A percentile compares a stretch with the other conserved stretches of the same genome.
Conservation (phyloP, 108 stramenopile species). For the Cyclotella distinguenda region DNA sequence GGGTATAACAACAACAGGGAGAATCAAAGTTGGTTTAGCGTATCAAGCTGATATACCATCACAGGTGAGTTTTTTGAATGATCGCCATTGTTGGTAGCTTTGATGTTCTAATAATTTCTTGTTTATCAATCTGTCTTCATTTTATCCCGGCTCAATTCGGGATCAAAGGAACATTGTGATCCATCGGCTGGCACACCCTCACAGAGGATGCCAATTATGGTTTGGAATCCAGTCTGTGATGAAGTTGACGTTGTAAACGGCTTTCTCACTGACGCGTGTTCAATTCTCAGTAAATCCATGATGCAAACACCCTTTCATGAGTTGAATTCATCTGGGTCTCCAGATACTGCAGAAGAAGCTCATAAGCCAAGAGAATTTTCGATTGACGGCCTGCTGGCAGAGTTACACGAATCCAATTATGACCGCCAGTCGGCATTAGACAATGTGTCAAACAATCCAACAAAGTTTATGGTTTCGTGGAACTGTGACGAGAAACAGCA, state of each 20-base stretch:
- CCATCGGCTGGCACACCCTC: slow-evolving; percentile 25
- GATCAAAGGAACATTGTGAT: slow-evolving; percentile 17
- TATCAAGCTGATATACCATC: slow-evolving; percentile 66
- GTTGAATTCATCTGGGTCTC: slow-evolving; percentile 37
- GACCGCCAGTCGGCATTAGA: slow-evolving; percentile 49
- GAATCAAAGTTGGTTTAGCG: slow-evolving; percentile 68
- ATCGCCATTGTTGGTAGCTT: neutral
- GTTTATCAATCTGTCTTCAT: neutral
- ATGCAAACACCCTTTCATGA: slow-evolving; percentile 32
- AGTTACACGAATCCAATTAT: slow-evolving; percentile 56
- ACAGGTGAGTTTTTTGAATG: neutral
- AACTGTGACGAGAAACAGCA: slow-evolving; percentile 59
- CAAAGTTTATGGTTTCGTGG: slow-evolving; percentile 58
- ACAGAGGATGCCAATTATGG: slow-evolving; percentile 50
- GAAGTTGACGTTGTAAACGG: slow-evolving; percentile 36
- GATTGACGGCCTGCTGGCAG: slow-evolving; percentile 50
- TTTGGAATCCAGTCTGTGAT: slow-evolving; percentile 65
- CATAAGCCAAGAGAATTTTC: slow-evolving; percentile 55
- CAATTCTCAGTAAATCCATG: slow-evolving; percentile 51
- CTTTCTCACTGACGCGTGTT: slow-evolving; percentile 50
- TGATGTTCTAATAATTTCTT: neutral
- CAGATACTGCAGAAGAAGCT: slow-evolving; percentile 28
- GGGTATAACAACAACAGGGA: slow-evolving; percentile 50
- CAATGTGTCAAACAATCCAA: slow-evolving; percentile 39
- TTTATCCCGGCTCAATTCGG: slow-evolving; percentile 18